These are phyloP conservation scores for Peronospora farinosa DNA, from an alignment of 352 stramenopile genomes.

Conservation along the genomic window DNA sequence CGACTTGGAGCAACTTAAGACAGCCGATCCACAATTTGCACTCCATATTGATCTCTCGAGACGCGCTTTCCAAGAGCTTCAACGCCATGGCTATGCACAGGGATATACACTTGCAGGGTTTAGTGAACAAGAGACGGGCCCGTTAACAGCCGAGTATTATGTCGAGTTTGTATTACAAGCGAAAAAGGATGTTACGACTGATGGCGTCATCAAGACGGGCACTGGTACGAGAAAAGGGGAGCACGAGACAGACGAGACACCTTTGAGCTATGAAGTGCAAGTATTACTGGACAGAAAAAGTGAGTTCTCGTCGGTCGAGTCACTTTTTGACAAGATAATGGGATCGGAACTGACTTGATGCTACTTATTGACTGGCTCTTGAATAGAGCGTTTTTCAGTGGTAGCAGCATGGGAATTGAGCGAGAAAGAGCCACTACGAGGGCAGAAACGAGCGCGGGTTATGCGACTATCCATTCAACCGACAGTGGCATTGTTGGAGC, in stretches of 20 bases:
- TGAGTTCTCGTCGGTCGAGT: slow-evolving; percentile 8
- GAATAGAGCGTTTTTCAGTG: slow-evolving; percentile 45
- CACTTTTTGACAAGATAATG: not conserved
- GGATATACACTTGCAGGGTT: slow-evolving; percentile 51
- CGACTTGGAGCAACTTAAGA: slow-evolving; percentile 31
- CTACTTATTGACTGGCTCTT: not conserved
- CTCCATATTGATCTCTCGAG: slow-evolving; percentile 40
- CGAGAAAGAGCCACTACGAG: slow-evolving; percentile 19
- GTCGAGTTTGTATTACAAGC: slow-evolving; percentile 28
- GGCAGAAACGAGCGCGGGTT: slow-evolving; percentile 21
- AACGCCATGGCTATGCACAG: slow-evolving; percentile 52
- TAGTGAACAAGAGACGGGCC: slow-evolving; percentile 34
- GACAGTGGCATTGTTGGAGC: slow-evolving; percentile 33
- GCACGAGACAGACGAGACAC: slow-evolving; percentile 19
- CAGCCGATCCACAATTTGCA: slow-evolving; percentile 42
- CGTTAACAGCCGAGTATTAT: slow-evolving; percentile 16
- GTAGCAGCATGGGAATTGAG: slow-evolving; percentile 58
- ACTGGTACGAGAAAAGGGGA: slow-evolving; percentile 21
- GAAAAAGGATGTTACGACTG: slow-evolving; percentile 17
- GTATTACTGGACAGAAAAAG: slow-evolving; percentile 39
- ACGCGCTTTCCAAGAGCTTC: slow-evolving; percentile 45
- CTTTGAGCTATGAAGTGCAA: slow-evolving; percentile 39
- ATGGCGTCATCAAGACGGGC: slow-evolving; percentile 23
- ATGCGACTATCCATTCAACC: slow-evolving; percentile 46
- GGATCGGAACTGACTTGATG: slow-evolving; percentile 4